Base-by-base conservation (phyloP, 2,329 filamentous ascomycete genomes). In the Paradendryphiella salina region DNA sequence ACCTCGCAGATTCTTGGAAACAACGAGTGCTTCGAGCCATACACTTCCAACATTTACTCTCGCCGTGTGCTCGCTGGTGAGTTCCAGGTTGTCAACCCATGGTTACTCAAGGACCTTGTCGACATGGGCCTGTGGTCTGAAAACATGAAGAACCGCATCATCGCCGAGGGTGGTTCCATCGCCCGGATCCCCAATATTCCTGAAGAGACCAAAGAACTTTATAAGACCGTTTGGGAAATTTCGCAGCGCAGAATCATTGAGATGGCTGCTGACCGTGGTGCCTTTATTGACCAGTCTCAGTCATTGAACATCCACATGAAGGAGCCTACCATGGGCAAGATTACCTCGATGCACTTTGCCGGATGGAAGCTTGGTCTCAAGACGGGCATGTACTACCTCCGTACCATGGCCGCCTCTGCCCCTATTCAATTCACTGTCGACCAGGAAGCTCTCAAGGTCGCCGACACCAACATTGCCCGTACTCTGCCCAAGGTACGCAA, bases 121-220 rank as follows among this genome's bases (percentile, higher is more conserved):
- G 94, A 99, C 71, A 89, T 96, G 80, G 94, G 94, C 55, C 82
- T 99, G 36, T 99, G 94, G 94, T 96, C 93, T 39, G 93, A 99
- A 77, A 90, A 91, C 79, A 99, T 99, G 94, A 99, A 99, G 87
- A 99, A 99, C 82, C 91, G 94, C 67, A 99, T 99, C 82, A 99
- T 99, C 69, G 88, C 94, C 50, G 93, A 96, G 57, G 90, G 90
- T 63, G 94, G 94, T 61, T 97, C 93, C 15, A 88, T 99, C 48
- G 94, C 97, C 76, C 93, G 94, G 76, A 93, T 99, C 58, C 89
- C 93, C 71, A 97, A 95, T 77, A 96, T 99, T 57, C 93, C 94
- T 11, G 85, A 88, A 26, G 94, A 99, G 65, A 88, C 96, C 81
- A 99, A 99, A 81, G 86, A 87, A 32, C 83, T 99, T 5, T 99